These are phyloP conservation scores for Hygrophila difformis DNA, from an alignment of 257 asterid genomes.

Conservation along the genomic window DNA sequence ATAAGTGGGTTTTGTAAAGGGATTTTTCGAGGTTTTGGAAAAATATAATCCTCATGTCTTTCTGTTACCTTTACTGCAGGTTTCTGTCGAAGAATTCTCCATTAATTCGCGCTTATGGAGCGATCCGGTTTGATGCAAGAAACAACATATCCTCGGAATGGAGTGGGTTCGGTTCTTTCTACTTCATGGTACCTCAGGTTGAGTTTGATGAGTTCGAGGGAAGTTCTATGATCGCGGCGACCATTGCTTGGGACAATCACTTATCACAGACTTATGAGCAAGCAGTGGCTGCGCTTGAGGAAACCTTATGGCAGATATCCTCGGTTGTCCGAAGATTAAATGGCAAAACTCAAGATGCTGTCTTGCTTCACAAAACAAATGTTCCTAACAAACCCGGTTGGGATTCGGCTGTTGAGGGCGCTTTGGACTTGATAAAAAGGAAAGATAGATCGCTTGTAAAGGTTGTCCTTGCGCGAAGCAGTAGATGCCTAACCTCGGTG, in stretches of 20 bases:
- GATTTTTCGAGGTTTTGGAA: too few relatives aligned
- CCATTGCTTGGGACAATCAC: conserved; percentile 84
- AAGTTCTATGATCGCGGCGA: conserved; percentile 83
- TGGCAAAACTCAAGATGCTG: conserved; percentile 28
- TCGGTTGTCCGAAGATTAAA: conserved; percentile 28
- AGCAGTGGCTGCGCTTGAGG: conserved; percentile 62
- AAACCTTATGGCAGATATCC: conserved; percentile 67
- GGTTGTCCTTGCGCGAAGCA: conserved; percentile 98
- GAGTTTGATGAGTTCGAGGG: conserved; percentile 87
- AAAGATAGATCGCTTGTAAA: conserved; percentile 43
- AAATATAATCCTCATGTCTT: neutral
- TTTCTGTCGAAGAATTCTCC: conserved; percentile 82
- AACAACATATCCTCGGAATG: conserved; percentile 61
- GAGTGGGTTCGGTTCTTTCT: conserved; percentile 83
- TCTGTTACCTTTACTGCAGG: conserved; percentile 22
- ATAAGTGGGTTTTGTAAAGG: too few relatives aligned
- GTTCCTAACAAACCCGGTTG: conserved; percentile 61
- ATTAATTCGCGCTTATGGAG: conserved; percentile 88
- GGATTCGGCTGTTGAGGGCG: conserved; percentile 61
- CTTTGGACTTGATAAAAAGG: conserved; percentile 53
- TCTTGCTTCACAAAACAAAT: conserved; percentile 43
- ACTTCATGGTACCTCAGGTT: conserved; percentile 94
- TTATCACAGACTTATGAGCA: conserved; percentile 49
- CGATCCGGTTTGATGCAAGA: conserved; percentile 77
- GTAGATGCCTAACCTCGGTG: conserved; percentile 55